Percentiles rank a stretch among this genome's conserved stretches.
These are phyloP conservation scores for Cucurbita ficifolia DNA, from an alignment of 306 rosid genomes.

Conservation along the genomic window DNA sequence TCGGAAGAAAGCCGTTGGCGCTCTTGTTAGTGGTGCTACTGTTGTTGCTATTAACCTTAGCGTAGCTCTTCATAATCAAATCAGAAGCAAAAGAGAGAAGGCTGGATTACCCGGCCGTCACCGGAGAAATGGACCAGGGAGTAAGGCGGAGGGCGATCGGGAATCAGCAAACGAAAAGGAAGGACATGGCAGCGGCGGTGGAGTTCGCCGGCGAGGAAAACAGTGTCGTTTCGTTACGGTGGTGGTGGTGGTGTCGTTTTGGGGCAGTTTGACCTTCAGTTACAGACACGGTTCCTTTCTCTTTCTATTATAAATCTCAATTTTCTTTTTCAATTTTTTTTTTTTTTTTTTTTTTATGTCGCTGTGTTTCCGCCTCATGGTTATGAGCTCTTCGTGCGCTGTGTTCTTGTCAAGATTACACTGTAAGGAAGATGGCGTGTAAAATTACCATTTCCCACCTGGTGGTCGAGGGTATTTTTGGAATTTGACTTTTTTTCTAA, in stretches of 20 bases:
- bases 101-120: conserved; percentile 29
- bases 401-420: not conserved
- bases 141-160: conserved; percentile 29
- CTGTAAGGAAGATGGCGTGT: not conserved
- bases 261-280: conserved; percentile 4
- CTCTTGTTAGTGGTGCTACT: conserved; percentile 1
- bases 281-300: conserved; percentile 3
- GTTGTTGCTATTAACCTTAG: conserved; percentile 31
- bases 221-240: not conserved
- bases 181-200: conserved; percentile 17
- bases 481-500: not conserved
- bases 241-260: conserved; percentile 3
- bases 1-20: conserved; percentile 58
- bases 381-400: not conserved
- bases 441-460: not conserved
- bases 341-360: not conserved
- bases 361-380: not conserved
- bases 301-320: not conserved
- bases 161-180: conserved; percentile 37
- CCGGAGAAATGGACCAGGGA: conserved; percentile 30
- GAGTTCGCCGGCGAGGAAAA: not conserved
- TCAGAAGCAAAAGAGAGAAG: not conserved
- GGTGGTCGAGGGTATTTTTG: not conserved
- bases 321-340: not conserved
- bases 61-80: conserved; percentile 65